Evolutionary conservation across 2,329 filamentous ascomycete genomes (phyloP).

Genomic region (Aspergillus luchuensis): DNA sequence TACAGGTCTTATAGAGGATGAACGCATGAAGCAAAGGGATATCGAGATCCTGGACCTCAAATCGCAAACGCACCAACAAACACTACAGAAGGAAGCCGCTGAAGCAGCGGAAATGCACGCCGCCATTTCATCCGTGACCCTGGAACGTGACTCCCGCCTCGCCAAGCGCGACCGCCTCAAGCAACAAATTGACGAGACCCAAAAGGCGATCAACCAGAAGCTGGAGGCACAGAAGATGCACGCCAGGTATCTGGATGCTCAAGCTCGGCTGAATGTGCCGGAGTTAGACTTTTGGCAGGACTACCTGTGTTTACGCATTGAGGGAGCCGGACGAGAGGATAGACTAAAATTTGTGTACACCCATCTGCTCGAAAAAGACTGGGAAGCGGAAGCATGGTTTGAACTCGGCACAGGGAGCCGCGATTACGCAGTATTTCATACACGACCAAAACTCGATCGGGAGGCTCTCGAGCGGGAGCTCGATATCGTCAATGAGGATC

Average conservation of each 20-base stretch:
- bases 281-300: constrained; percentile 96
- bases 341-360: constrained; percentile 87
- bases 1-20: constrained; percentile 66
- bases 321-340: constrained; percentile 82
- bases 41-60: constrained; percentile 73
- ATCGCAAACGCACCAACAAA: constrained; percentile 57
- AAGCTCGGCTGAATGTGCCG: constrained; percentile 84
- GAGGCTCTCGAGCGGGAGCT: constrained; percentile 58
- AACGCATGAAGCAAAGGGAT: constrained; percentile 83
- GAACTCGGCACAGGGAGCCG: constrained; percentile 78
- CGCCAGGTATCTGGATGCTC: constrained; percentile 74
- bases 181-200: constrained; percentile 55
- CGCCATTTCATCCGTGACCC: constrained; percentile 58
- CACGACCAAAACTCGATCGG: constrained; percentile 66
- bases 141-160: constrained; percentile 58
- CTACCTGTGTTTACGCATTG: constrained; percentile 84
- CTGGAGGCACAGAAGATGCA: constrained; percentile 50
- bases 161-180: constrained; percentile 58
- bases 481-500: constrained; percentile 60
- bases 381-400: constrained; percentile 90
- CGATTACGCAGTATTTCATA: constrained; percentile 83
- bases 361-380: constrained; percentile 82
- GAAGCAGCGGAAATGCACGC: constrained; percentile 65
- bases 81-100: constrained; percentile 60
- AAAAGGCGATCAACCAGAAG: constrained; percentile 49